Base-by-base conservation (phyloP, 306 rosid genomes). In the Sindora glabra region DNA sequence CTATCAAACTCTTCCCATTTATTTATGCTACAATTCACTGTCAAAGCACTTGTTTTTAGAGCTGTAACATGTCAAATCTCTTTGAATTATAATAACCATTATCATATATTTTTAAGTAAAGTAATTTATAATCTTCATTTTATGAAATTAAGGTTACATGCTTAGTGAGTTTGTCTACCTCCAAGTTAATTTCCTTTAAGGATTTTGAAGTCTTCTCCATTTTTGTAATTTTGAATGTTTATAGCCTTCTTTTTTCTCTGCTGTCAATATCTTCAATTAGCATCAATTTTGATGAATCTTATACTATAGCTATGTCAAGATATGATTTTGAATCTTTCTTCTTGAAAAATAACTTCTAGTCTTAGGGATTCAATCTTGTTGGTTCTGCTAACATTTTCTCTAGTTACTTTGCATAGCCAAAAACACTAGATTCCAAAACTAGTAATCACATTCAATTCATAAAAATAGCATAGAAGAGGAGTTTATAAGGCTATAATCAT, bases 311-410 rank as follows among this genome's bases (percentile, higher is more conserved):
- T 33, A 59, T 62, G 22, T 92, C 98, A 5, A 92, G 86, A 82
- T 75, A 86, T 5, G 85, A 76, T 55, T 83, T 92, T 1, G 95
- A 88, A 42, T 80, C 85, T 55, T 78, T 92, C 52, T 80, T 86
- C 77, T 78, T 92, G 81, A 56, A 88, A 23, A 88, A 73, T 68
- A 92, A 34, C 59, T 86, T 92, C 70, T 86, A 94, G 37, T 85
- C 95, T 29, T 61, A 46, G 33, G 66, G 85, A 67, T 86, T 87
- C 74, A 92, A 32, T 3, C 87, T 87, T 0, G 95, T 83, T 2
- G 59, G 42, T 47, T 64, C 90, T 49, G 79, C 69, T 64, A 92
- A 64, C 77, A 80, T 70, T 58, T 88, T 88, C 90, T 92, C 88
- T 94, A 92, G 71, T 36, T 92, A 90, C 55, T 95, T 96, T 92